A percentile compares a stretch with the other conserved stretches of the same genome.
These are phyloP conservation scores for Solanum tarijense DNA, from an alignment of 257 asterid species.

Conservation along the genomic window DNA sequence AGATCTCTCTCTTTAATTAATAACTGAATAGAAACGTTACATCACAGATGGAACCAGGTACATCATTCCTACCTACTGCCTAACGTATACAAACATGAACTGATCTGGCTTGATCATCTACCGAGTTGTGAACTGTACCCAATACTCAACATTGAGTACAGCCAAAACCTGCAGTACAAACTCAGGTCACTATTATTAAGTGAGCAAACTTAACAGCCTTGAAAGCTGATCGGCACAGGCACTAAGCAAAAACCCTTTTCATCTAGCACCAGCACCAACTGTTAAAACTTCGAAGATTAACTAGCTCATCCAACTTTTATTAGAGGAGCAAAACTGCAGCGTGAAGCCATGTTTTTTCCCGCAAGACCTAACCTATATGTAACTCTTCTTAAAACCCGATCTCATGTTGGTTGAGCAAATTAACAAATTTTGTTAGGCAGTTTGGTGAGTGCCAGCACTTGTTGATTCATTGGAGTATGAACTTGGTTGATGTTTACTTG, in stretches of 20 bases:
- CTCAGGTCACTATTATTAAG: background rate
- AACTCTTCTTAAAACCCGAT: background rate
- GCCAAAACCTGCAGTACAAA: background rate
- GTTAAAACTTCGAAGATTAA: background rate
- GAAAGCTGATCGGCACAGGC: background rate
- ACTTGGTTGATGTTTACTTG: constrained; percentile 11
- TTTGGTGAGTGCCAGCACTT: background rate
- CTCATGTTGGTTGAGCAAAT: background rate
- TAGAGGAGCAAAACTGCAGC: constrained; percentile 3
- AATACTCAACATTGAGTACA: background rate
- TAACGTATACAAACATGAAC: background rate
- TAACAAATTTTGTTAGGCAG: background rate
- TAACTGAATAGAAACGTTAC: background rate
- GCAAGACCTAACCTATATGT: background rate
- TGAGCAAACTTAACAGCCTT: background rate
- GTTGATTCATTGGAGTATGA: background rate
- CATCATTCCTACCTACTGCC: background rate
- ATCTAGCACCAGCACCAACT: background rate
- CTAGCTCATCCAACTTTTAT: background rate
- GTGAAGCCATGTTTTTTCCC: background rate
- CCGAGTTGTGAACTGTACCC: background rate
- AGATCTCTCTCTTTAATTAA: background rate
- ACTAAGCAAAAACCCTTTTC: background rate
- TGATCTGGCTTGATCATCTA: background rate
- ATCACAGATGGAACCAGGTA: background rate